Percentiles rank a stretch among this genome's conserved stretches.
phyloP scores from a whole-genome alignment of 2,329 filamentous ascomycete genomes.

The Mycosphaerella arachidis region DNA sequence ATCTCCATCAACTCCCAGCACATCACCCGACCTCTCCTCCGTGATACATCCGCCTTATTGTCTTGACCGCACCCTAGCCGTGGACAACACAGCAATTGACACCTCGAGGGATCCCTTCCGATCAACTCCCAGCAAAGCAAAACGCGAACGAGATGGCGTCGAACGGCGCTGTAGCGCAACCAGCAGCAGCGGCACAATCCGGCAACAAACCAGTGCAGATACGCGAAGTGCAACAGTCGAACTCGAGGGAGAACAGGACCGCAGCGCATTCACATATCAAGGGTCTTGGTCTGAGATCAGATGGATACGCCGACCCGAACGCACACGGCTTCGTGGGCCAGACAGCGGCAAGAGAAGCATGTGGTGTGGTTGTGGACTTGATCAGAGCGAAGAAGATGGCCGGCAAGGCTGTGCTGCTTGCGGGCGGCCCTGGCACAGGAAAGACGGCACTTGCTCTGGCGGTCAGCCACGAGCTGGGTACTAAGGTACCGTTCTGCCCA shows the following conservation, averaged over 20 bases:
- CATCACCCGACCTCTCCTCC: neutral
- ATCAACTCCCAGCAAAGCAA: neutral
- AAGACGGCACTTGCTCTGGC: conserved; percentile 95
- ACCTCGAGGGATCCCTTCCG: neutral
- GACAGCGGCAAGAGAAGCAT: conserved; percentile 84
- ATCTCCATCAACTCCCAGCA: neutral
- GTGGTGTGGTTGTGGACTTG: conserved; percentile 90
- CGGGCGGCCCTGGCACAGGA: conserved; percentile 90
- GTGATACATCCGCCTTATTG: neutral
- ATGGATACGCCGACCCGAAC: conserved; percentile 79
- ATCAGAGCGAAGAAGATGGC: conserved; percentile 98
- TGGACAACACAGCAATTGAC: neutral
- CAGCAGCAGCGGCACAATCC: conserved; percentile 21
- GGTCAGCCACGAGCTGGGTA: conserved; percentile 93
- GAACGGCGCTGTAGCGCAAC: conserved; percentile 22
- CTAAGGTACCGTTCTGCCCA: conserved; percentile 96
- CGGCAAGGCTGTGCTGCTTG: conserved; percentile 84
- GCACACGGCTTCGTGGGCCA: conserved; percentile 88
- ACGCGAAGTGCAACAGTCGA: conserved; percentile 32
- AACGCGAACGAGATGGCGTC: conserved; percentile 19
- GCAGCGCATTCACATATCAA: conserved; percentile 98
- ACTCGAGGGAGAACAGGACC: conserved; percentile 79
- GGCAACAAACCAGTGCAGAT: conserved; percentile 34
- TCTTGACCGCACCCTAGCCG: neutral
- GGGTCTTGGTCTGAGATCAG: conserved; percentile 77